Conservation (phyloP, 1,284 basidiomycete species). For the Melampsora larici-populina region DNA sequence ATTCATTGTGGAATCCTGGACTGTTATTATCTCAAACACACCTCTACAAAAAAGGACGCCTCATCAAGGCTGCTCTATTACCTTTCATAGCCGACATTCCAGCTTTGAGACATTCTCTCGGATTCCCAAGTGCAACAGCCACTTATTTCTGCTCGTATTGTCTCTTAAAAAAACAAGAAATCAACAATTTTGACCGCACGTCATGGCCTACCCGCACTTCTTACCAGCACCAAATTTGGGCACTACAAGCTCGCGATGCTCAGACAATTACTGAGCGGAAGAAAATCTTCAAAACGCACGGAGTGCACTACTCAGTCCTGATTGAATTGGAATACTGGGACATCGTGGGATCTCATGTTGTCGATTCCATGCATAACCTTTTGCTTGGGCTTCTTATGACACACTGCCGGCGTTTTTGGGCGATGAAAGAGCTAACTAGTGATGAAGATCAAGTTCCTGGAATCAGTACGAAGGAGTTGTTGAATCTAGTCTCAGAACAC, state of each 20-base stretch:
- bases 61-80: background rate
- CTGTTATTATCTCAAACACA: no score
- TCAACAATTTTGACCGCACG: no score
- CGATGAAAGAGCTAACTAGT: conserved; percentile 16
- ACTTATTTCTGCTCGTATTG: conserved; percentile 14
- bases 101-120: background rate
- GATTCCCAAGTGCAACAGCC: conserved; percentile 7
- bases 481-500: background rate
- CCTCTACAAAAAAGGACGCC: no score
- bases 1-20: background rate
- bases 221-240: background rate
- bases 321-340: conserved; percentile 26
- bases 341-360: conserved; percentile 33
- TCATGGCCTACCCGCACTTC: background rate
- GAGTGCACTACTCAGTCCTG: conserved; percentile 35
- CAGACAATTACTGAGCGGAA: no score
- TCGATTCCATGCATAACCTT: conserved; percentile 37
- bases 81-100: conserved; percentile 17
- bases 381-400: conserved; percentile 17
- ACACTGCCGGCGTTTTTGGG: conserved; percentile 20
- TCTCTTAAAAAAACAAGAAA: background rate
- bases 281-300: background rate
- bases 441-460: conserved; percentile 14
- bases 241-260: background rate
- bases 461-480: background rate